Conservation (phyloP, 2,329 filamentous ascomycete species). For the Colletotrichum horii region DNA sequence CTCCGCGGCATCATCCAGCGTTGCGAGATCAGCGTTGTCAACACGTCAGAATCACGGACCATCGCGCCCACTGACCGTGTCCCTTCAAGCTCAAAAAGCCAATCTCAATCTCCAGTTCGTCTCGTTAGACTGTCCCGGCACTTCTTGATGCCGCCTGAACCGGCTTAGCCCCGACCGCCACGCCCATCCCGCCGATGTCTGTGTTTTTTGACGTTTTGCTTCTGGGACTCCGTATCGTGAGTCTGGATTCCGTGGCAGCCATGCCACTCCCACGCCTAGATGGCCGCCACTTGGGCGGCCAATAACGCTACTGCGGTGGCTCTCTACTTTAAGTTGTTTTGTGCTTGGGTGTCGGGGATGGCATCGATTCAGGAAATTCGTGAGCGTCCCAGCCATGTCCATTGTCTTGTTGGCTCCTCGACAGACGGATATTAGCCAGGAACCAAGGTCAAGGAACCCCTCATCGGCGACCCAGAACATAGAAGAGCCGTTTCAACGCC, state of each 20-base stretch:
- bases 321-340: neutral
- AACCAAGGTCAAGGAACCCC: neutral
- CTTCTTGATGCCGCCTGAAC: conserved; percentile 8
- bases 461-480: neutral
- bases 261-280: neutral
- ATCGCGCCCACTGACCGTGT: conserved; percentile 2
- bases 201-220: neutral
- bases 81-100: conserved; percentile 15
- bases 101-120: conserved; percentile 16
- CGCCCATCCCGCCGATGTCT: neutral
- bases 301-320: neutral
- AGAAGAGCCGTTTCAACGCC: neutral
- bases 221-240: neutral
- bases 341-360: neutral
- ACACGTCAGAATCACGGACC: conserved; percentile 16
- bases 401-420: neutral
- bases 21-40: conserved; percentile 19
- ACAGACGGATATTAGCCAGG: neutral
- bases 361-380: neutral
- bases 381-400: neutral
- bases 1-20: conserved; percentile 11
- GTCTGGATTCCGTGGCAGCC: neutral
- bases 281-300: neutral
- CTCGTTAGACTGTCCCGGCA: neutral
- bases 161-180: conserved; percentile 6